Conservation (phyloP, 2,329 filamentous ascomycete genomes). For the Claviceps digitariae region DNA sequence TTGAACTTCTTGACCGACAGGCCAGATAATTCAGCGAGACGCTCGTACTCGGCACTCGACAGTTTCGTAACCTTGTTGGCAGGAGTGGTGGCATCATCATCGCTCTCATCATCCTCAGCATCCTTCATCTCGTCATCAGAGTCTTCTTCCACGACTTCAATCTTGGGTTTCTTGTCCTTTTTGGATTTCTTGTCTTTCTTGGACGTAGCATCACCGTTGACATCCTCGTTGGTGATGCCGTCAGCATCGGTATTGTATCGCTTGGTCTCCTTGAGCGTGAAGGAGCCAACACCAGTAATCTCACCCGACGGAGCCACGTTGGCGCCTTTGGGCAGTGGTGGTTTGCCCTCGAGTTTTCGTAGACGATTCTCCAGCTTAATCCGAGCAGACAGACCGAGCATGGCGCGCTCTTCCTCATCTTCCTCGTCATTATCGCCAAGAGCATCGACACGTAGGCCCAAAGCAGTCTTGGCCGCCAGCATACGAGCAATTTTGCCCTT, state of each 20-base stretch:
- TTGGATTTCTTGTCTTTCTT: conserved; percentile 29
- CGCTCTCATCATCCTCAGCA: conserved; percentile 26
- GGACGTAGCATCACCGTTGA: conserved; percentile 21
- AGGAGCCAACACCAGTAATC: conserved; percentile 54
- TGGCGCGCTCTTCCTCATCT: conserved; percentile 80
- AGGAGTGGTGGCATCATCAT: conserved; percentile 19
- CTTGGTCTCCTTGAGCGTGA: conserved; percentile 80
- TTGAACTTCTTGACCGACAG: conserved; percentile 65
- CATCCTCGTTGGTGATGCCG: conserved; percentile 52
- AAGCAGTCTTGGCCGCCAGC: conserved; percentile 82
- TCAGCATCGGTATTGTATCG: conserved; percentile 95
- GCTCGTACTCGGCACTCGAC: conserved; percentile 42
- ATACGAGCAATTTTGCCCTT: conserved; percentile 99
- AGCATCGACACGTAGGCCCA: conserved; percentile 87
- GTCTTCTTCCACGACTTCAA: conserved; percentile 26
- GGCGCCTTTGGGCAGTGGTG: conserved; percentile 62
- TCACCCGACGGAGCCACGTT: conserved; percentile 63
- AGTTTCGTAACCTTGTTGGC: conserved; percentile 28
- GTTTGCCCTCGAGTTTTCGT: conserved; percentile 77
- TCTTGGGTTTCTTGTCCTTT: conserved; percentile 29
- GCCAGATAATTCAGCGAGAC: conserved; percentile 51
- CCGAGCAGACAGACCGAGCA: conserved; percentile 60
- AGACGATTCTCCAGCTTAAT: conserved; percentile 65
- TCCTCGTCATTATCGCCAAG: conserved; percentile 45
- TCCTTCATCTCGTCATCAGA: conserved; percentile 32